phyloP scores from a whole-genome alignment of 495 filamentous ascomycete species.

The Cercophora newfieldiana region DNA sequence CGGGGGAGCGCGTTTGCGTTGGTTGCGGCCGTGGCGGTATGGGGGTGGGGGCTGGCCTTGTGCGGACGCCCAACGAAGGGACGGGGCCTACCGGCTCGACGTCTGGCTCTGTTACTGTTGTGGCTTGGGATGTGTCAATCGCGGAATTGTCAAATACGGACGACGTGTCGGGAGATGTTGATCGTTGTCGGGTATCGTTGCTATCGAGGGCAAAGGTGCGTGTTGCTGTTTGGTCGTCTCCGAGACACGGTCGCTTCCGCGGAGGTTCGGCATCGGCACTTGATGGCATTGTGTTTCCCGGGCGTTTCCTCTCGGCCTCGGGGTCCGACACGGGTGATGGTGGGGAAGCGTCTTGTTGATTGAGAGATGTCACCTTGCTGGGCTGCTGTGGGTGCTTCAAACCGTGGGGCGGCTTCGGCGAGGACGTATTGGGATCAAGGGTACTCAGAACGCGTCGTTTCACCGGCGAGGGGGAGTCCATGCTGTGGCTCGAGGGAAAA shows the following conservation, averaged over 20 bases:
- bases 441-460: constrained; percentile 50
- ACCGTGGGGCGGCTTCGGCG: constrained; percentile 11
- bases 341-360: neutral
- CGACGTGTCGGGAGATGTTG: constrained; percentile 28
- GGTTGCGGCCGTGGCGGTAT: constrained; percentile 7
- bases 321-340: neutral
- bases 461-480: constrained; percentile 38
- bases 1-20: neutral
- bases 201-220: too few relatives aligned
- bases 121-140: constrained; percentile 39
- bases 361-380: neutral
- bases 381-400: neutral
- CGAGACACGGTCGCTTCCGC: neutral
- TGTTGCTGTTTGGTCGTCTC: too few relatives aligned
- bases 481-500: too few relatives aligned
- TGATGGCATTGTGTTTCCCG: neutral
- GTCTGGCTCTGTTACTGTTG: constrained; percentile 43
- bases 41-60: constrained; percentile 13
- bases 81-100: constrained; percentile 16
- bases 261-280: neutral
- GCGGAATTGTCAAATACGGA: constrained; percentile 42
- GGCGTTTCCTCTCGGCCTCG: neutral
- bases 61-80: neutral
- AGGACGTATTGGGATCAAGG: constrained; percentile 43
- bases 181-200: neutral